phyloP scores from a whole-genome alignment of 2,329 filamentous ascomycete species.

The Myriosclerotinia duriaeana region DNA sequence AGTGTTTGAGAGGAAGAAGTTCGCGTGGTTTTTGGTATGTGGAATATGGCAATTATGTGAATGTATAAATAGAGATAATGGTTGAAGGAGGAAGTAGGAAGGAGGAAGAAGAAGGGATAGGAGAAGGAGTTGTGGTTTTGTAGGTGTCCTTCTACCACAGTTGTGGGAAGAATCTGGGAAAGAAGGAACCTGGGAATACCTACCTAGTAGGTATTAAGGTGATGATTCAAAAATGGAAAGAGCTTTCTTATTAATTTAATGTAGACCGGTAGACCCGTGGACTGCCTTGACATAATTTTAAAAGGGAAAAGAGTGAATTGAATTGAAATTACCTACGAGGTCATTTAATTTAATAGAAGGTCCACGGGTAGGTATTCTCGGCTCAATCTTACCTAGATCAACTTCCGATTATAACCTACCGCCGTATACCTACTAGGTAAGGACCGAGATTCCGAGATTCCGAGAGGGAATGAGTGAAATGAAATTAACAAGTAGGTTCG shows the following conservation, averaged over 20 bases:
- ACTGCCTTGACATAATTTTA: neutral
- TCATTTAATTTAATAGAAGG: neutral
- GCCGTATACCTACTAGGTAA: too few species aligned
- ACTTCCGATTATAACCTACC: too few species aligned
- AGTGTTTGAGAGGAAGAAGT: neutral
- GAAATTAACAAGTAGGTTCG: too few species aligned
- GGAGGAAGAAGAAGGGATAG: neutral
- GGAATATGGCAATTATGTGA: neutral
- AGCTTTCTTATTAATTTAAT: too few species aligned
- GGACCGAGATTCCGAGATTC: too few species aligned
- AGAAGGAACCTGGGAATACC: too few species aligned
- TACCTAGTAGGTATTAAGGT: too few species aligned
- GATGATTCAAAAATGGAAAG: too few species aligned
- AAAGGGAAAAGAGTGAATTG: neutral
- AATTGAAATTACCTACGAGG: neutral
- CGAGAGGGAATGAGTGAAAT: too few species aligned
- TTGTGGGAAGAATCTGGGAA: neutral
- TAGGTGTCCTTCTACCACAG: neutral
- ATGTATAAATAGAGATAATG: neutral
- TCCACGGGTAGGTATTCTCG: too few species aligned
- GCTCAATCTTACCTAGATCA: too few species aligned
- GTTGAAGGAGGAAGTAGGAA: neutral
- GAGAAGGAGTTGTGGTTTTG: neutral
- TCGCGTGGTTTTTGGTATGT: neutral
- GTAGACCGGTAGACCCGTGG: too few species aligned